These are phyloP conservation scores for Nosema muscidifuracis DNA, from an alignment of 371 early-diverging fungal species.

Conservation along the genomic window DNA sequence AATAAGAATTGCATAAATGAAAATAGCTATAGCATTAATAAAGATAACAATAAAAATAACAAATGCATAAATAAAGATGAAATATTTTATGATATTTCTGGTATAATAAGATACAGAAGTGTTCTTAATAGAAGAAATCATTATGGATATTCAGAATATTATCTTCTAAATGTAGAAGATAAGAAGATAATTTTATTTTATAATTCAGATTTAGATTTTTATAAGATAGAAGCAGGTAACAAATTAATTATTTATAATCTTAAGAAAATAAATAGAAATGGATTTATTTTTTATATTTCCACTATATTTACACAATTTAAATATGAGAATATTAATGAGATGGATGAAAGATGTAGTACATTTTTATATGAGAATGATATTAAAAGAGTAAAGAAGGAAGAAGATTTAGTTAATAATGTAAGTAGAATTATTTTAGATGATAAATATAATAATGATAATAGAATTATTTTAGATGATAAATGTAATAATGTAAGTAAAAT, in stretches of 20 bases:
- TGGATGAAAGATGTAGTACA: not conserved
- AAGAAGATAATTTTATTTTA: slow-evolving; percentile 48
- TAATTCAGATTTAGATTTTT: slow-evolving; percentile 40
- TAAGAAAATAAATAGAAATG: slow-evolving; percentile 32
- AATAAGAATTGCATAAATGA: slow-evolving; percentile 9
- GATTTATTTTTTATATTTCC: slow-evolving; percentile 53
- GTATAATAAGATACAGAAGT: slow-evolving; percentile 52
- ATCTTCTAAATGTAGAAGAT: slow-evolving; percentile 38
- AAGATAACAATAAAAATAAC: not conserved
- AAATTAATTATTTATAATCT: slow-evolving; percentile 49
- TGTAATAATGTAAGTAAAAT: too few species aligned
- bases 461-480: too few species aligned
- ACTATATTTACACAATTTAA: slow-evolving; percentile 59
- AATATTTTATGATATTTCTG: slow-evolving; percentile 8
- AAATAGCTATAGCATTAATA: slow-evolving; percentile 10
- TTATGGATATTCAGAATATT: slow-evolving; percentile 42
- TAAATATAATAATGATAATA: not conserved
- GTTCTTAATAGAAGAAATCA: slow-evolving; percentile 36
- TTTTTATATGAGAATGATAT: not conserved
- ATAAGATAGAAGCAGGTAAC: slow-evolving; percentile 45
- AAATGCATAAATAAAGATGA: not conserved
- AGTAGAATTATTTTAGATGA: not conserved
- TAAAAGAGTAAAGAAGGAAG: not conserved
- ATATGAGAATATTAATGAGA: not conserved
- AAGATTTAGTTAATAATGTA: not conserved